These are phyloP conservation scores for Phycomyces blakesleeanus DNA, from an alignment of 192 early-diverging fungal species.

Conservation along the genomic window DNA sequence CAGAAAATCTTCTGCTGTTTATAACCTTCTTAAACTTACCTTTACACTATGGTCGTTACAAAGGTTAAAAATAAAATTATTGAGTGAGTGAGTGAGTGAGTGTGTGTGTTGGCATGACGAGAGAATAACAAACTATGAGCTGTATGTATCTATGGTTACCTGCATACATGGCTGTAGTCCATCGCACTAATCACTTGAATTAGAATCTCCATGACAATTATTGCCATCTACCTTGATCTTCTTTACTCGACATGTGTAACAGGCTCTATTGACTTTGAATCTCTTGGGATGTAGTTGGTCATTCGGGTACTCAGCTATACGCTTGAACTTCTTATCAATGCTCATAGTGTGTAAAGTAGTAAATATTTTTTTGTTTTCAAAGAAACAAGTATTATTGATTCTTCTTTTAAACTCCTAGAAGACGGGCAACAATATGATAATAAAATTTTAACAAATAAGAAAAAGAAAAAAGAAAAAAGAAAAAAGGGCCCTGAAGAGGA, in stretches of 20 bases:
- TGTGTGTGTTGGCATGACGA: no score
- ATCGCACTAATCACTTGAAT: conserved; percentile 18
- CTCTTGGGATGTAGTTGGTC: background rate
- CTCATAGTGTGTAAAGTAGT: no score
- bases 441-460: background rate
- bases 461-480: background rate
- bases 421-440: no score
- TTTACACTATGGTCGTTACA: conserved; percentile 8
- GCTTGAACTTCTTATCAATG: no score
- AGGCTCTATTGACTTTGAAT: conserved; percentile 26
- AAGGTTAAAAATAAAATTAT: no score
- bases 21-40: conserved; percentile 2
- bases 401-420: no score
- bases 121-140: background rate
- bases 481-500: background rate
- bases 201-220: background rate
- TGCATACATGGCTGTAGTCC: conserved; percentile 33
- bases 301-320: no score
- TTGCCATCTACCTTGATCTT: conserved; percentile 24
- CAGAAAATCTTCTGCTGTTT: no score
- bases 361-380: no score
- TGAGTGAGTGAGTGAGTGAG: no score
- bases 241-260: conserved; percentile 26
- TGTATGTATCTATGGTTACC: conserved; percentile 9
- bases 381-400: no score